phyloP scores from a whole-genome alignment of 75 land plant species.

The Cryptomeria japonica region DNA sequence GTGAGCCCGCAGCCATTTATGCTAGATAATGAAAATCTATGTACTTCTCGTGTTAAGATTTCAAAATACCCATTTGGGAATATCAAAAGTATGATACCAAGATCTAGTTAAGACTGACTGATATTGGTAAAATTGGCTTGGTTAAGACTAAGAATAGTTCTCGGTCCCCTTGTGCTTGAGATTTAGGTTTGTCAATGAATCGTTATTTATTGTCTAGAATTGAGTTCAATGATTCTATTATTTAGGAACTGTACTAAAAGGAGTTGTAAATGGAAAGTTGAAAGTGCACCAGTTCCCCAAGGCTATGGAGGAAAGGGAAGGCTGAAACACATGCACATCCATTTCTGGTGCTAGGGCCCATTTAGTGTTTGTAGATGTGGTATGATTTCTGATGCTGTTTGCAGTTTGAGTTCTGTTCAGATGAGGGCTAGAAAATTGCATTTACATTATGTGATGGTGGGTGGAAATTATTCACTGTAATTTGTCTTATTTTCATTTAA shows the following conservation, averaged over 20 bases:
- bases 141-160: not conserved
- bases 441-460: not conserved
- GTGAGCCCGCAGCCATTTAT: not conserved
- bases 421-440: not conserved
- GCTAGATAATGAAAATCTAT: not conserved
- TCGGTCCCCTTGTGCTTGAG: not conserved
- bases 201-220: not conserved
- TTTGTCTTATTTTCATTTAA: not conserved
- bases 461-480: not conserved
- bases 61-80: not conserved
- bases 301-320: not conserved
- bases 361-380: not conserved
- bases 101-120: not conserved
- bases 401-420: not conserved
- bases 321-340: not conserved
- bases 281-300: not conserved
- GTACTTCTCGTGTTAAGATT: not conserved
- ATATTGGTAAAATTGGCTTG: not conserved
- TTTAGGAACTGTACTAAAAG: not conserved
- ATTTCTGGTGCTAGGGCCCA: not conserved
- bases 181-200: not conserved
- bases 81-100: not conserved
- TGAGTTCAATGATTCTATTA: not conserved
- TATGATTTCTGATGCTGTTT: not conserved
- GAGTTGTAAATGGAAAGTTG: not conserved